Conservation (phyloP, 2,329 filamentous ascomycete genomes). For the Aspergillus sp. region DNA sequence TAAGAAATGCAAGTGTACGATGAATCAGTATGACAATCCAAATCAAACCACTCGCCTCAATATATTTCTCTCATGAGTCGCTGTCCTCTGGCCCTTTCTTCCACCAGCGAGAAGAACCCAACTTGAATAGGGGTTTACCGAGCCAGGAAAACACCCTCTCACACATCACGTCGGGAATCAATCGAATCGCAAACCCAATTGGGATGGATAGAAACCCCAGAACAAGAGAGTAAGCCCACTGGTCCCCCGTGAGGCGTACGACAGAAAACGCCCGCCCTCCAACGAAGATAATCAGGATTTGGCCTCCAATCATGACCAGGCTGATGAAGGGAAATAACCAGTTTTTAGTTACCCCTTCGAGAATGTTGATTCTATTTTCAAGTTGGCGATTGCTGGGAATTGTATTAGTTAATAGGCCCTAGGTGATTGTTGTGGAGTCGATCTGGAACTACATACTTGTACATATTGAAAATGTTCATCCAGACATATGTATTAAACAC, state of each 20-base stretch:
- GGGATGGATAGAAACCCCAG: conserved; percentile 65
- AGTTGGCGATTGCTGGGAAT: conserved; percentile 40
- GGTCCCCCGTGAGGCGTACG: conserved; percentile 52
- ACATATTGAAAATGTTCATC: conserved; percentile 48
- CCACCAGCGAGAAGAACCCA: too few species aligned
- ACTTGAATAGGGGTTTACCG: conserved; percentile 16
- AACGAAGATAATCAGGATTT: conserved; percentile 67
- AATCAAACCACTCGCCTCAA: too few species aligned
- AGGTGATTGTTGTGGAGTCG: too few species aligned
- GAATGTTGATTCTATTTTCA: conserved; percentile 41
- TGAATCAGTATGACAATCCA: too few species aligned
- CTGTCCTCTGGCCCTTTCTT: too few species aligned
- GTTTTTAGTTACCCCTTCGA: conserved; percentile 39
- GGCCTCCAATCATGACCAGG: conserved; percentile 62
- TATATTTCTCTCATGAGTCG: too few species aligned
- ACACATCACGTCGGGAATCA: conserved; percentile 55
- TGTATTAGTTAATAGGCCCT: too few species aligned
- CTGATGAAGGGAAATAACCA: conserved; percentile 56
- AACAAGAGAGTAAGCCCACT: conserved; percentile 68
- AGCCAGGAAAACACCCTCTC: conserved; percentile 36
- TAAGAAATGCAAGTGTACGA: too few species aligned
- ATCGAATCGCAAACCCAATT: conserved; percentile 56
- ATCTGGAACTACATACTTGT: conserved; percentile 33
- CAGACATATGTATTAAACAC: conserved; percentile 44
- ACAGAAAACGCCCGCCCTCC: conserved; percentile 65